Evolutionary conservation across 148 eudicot species (phyloP).

Genomic region (Hydrangea macrophylla): DNA sequence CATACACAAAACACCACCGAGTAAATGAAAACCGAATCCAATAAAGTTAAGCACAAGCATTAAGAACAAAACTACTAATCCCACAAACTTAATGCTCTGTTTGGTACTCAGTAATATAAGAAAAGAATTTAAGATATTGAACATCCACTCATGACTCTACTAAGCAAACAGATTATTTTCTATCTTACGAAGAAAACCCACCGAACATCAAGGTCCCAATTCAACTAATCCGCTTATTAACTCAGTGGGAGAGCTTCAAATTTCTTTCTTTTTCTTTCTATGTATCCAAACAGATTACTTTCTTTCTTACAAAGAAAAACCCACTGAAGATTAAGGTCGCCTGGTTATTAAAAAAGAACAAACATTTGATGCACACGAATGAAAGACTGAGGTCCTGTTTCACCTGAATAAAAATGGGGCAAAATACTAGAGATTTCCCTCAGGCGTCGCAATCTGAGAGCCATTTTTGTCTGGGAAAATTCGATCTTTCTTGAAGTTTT

Average conservation of each 20-base stretch:
- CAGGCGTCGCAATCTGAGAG: slow-evolving; percentile 29
- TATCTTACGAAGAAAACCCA: no score
- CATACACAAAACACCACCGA: background rate
- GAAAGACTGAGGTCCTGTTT: background rate
- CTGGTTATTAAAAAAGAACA: background rate
- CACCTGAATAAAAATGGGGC: slow-evolving; percentile 27
- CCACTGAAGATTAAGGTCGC: background rate
- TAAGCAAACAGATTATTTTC: no score
- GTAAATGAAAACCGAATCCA: background rate
- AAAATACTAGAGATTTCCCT: slow-evolving; percentile 24
- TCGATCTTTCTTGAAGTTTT: no score
- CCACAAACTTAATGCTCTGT: background rate
- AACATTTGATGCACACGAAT: background rate
- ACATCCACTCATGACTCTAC: no score
- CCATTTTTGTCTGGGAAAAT: slow-evolving; percentile 15
- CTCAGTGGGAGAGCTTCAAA: background rate
- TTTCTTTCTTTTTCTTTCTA: background rate
- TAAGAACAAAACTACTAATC: background rate
- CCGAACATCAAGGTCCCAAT: background rate
- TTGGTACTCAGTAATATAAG: background rate
- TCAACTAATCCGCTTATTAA: background rate
- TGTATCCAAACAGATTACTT: background rate
- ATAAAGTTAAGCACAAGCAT: background rate
- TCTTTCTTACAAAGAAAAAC: background rate
- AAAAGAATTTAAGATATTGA: background rate